Conservation (phyloP, 371 early-diverging fungal genomes). For the Amoeboaphelidium protococcarum region DNA sequence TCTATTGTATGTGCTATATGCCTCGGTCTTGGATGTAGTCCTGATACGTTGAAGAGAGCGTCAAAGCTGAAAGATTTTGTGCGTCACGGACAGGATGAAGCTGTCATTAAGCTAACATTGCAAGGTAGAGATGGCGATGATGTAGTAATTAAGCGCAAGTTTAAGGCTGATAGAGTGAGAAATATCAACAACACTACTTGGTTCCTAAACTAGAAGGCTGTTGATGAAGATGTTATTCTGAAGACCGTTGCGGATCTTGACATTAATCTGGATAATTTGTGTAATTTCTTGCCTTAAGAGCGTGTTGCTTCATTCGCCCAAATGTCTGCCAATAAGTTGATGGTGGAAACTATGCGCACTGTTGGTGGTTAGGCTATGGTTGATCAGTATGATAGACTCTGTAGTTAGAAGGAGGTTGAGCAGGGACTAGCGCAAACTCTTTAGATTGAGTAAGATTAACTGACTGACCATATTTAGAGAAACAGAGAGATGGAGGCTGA, state of each 20-base stretch:
- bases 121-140: constrained; percentile 15
- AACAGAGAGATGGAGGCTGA: background rate
- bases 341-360: background rate
- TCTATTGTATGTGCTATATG: constrained; percentile 93
- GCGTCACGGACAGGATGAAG: constrained; percentile 54
- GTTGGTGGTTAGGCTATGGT: background rate
- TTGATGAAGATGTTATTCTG: background rate
- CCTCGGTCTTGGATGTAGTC: constrained; percentile 71
- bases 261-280: background rate
- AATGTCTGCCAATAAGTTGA: background rate
- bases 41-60: constrained; percentile 54
- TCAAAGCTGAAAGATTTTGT: constrained; percentile 72
- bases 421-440: background rate
- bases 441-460: background rate
- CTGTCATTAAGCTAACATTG: constrained; percentile 46
- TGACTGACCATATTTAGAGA: background rate
- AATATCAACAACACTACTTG: constrained; percentile 39
- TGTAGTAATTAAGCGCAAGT: constrained; percentile 32
- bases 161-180: constrained; percentile 32
- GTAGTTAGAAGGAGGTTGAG: background rate
- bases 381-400: background rate
- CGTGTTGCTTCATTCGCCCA: background rate
- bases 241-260: background rate
- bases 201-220: constrained; percentile 42
- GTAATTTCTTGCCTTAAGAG: constrained; percentile 1